Conservation (phyloP, 1,139 yeast species). For the Lizanozyma gosingica region DNA sequence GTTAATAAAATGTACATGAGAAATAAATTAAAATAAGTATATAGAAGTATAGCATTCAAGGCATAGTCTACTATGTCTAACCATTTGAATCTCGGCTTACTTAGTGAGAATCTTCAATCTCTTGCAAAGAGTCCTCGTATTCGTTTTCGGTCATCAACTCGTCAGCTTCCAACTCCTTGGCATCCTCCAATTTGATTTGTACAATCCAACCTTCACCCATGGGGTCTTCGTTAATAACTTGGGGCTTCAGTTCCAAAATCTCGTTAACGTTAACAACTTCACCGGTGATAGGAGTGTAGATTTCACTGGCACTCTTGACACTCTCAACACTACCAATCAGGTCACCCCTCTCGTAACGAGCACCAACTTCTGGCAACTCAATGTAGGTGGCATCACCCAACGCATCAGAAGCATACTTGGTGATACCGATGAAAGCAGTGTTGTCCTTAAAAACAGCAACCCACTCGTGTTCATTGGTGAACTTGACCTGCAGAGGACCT, state of each 20-base stretch:
- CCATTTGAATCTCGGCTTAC: no score
- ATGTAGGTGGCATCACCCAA: constrained; percentile 94
- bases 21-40: no score
- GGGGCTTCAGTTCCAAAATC: constrained; percentile 60
- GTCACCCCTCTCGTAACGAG: constrained; percentile 62
- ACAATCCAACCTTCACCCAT: constrained; percentile 93
- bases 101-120: constrained; percentile 17
- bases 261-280: constrained; percentile 67
- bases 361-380: constrained; percentile 79
- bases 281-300: constrained; percentile 82
- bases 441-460: constrained; percentile 78
- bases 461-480: constrained; percentile 95
- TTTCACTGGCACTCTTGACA: constrained; percentile 90
- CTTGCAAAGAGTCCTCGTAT: constrained; percentile 39
- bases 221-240: constrained; percentile 78
- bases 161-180: constrained; percentile 25
- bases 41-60: no score
- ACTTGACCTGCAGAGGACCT: constrained; percentile 51
- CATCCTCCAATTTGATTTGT: constrained; percentile 50
- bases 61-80: no score
- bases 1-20: no score
- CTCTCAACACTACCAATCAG: constrained; percentile 89
- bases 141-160: constrained; percentile 3
- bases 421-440: constrained; percentile 80
- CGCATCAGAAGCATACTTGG: constrained; percentile 95